Percentiles rank a stretch among this genome's conserved stretches.
phyloP scores from a whole-genome alignment of 805 yeast species.

The Lipomyces chichibuensis region DNA sequence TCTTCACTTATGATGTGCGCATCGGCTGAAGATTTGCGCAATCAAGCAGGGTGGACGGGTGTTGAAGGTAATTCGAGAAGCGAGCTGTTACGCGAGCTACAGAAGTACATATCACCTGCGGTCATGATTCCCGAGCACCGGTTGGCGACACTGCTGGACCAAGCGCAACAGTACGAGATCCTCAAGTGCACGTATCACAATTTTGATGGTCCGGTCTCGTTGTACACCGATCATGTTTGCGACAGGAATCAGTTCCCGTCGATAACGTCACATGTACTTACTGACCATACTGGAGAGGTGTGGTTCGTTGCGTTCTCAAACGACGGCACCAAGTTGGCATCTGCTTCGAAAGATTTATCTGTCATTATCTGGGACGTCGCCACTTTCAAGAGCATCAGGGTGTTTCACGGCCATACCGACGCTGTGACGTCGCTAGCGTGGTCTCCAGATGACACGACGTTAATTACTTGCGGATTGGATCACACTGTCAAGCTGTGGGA shows the following conservation, averaged over 20 bases:
- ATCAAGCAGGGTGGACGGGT: conserved; percentile 45
- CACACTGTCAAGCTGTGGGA: conserved; percentile 72
- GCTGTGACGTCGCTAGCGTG: conserved; percentile 63
- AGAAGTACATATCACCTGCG: conserved; percentile 54
- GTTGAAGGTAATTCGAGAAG: conserved; percentile 47
- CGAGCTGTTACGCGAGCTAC: conserved; percentile 49
- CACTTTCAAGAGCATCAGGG: conserved; percentile 41
- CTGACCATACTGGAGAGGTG: conserved; percentile 69
- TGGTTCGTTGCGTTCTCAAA: conserved; percentile 84
- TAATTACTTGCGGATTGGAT: conserved; percentile 76
- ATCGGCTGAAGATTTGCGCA: conserved; percentile 40
- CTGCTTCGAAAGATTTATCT: conserved; percentile 70
- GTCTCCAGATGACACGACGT: conserved; percentile 68
- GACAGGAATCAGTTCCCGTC: conserved; percentile 52
- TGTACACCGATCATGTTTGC: conserved; percentile 47
- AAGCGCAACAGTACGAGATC: conserved; percentile 56
- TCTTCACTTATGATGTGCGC: conserved; percentile 41
- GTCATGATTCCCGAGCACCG: conserved; percentile 59
- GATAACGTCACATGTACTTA: conserved; percentile 51
- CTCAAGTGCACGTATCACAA: conserved; percentile 45
- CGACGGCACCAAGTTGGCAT: conserved; percentile 73
- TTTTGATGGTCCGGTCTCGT: conserved; percentile 37
- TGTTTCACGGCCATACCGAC: conserved; percentile 40
- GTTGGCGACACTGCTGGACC: conserved; percentile 54
- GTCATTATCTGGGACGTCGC: conserved; percentile 67